A percentile compares a stretch with the other conserved stretches of the same genome.
phyloP scores from a whole-genome alignment of 2,329 filamentous ascomycete species.

The Pseudogymnoascus sp. region DNA sequence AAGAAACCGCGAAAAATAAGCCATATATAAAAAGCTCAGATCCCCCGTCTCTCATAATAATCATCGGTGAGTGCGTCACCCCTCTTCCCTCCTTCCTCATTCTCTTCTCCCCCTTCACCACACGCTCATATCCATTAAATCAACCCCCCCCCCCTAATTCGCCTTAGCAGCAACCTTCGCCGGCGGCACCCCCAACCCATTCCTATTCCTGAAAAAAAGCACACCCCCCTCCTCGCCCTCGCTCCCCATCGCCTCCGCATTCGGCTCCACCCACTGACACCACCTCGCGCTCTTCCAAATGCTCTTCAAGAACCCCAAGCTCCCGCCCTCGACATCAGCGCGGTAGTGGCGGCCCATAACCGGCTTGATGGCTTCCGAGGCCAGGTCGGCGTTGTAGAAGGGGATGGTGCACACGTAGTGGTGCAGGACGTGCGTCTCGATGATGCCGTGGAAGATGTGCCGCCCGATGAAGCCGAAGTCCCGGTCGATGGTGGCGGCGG shows the following conservation, averaged over 20 bases:
- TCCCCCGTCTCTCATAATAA: neutral
- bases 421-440: slow-evolving; percentile 96
- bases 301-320: slow-evolving; percentile 73
- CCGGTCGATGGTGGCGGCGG: slow-evolving; percentile 90
- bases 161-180: slow-evolving; percentile 14
- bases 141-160: neutral
- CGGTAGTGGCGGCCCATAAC: slow-evolving; percentile 97
- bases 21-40: neutral
- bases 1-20: neutral
- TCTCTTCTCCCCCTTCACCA: neutral
- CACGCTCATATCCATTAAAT: neutral
- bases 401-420: slow-evolving; percentile 95
- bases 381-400: slow-evolving; percentile 94
- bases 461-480: slow-evolving; percentile 96
- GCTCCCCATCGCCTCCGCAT: slow-evolving; percentile 49
- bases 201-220: slow-evolving; percentile 91
- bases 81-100: neutral
- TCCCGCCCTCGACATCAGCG: slow-evolving; percentile 65
- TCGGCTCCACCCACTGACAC: slow-evolving; percentile 98
- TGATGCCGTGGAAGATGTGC: slow-evolving; percentile 84
- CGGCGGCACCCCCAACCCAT: slow-evolving; percentile 58
- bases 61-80: neutral
- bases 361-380: slow-evolving; percentile 84
- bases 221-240: slow-evolving; percentile 75
- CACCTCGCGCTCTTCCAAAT: slow-evolving; percentile 72